Conservation (phyloP, 768 basidiomycete species). For the Pisolithus orientalis region DNA sequence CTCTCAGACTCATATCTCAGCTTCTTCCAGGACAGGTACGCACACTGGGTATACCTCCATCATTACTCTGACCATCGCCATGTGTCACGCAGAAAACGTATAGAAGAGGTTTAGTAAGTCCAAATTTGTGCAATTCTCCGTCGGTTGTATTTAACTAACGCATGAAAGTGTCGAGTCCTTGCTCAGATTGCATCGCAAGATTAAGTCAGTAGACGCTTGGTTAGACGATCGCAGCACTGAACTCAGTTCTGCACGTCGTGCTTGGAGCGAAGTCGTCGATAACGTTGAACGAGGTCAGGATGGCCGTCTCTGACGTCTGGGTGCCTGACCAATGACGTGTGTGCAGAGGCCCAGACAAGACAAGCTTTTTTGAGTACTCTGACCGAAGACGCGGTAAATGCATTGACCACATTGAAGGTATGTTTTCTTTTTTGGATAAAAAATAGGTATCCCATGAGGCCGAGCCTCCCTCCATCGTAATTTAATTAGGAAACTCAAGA, state of each 20-base stretch:
- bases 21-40: slow-evolving; percentile 84
- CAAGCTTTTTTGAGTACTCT: slow-evolving; percentile 73
- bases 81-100: slow-evolving; percentile 50
- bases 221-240: slow-evolving; percentile 65
- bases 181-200: slow-evolving; percentile 63
- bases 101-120: slow-evolving; percentile 80
- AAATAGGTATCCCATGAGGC: not conserved
- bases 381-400: slow-evolving; percentile 64
- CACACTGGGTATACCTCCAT: slow-evolving; percentile 5
- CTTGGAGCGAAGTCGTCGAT: slow-evolving; percentile 82
- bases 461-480: not conserved
- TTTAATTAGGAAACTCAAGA: slow-evolving; percentile 74
- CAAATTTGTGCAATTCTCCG: not conserved
- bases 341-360: slow-evolving; percentile 72
- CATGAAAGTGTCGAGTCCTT: slow-evolving; percentile 64
- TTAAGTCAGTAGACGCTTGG: slow-evolving; percentile 60
- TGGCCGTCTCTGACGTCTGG: not conserved
- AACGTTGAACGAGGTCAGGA: slow-evolving; percentile 72
- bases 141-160: slow-evolving; percentile 2
- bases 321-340: slow-evolving; percentile 5
- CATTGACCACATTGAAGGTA: slow-evolving; percentile 64
- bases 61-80: slow-evolving; percentile 16
- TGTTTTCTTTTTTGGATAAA: slow-evolving; percentile 1
- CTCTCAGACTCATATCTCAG: slow-evolving; percentile 67
- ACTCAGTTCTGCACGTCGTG: slow-evolving; percentile 56